These are phyloP conservation scores for Candida andamanensis DNA, from an alignment of 805 yeast species.

Conservation along the genomic window DNA sequence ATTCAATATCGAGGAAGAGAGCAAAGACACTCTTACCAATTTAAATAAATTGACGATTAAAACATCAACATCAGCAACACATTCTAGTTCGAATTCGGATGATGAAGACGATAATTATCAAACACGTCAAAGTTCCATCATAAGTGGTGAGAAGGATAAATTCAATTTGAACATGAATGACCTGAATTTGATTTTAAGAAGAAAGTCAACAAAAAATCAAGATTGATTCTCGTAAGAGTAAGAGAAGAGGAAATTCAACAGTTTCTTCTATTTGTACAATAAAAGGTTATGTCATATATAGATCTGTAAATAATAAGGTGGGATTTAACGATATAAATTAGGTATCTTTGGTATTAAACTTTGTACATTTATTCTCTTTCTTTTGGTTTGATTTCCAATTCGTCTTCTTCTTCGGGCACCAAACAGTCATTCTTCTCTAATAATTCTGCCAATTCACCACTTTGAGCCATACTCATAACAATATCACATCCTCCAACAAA, in stretches of 20 bases:
- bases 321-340: background rate
- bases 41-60: slow-evolving; percentile 14
- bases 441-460: slow-evolving; percentile 85
- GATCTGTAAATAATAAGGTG: background rate
- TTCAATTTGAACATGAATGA: slow-evolving; percentile 62
- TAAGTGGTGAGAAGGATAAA: slow-evolving; percentile 37
- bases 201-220: slow-evolving; percentile 31
- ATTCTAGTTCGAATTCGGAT: slow-evolving; percentile 13
- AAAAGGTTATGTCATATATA: too few relatives aligned
- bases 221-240: too few relatives aligned
- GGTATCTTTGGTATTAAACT: background rate
- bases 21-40: slow-evolving; percentile 19
- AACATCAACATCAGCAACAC: slow-evolving; percentile 7
- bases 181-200: slow-evolving; percentile 56
- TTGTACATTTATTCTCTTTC: slow-evolving; percentile 19
- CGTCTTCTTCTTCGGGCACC: slow-evolving; percentile 69
- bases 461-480: slow-evolving; percentile 81
- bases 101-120: slow-evolving; percentile 20
- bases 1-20: slow-evolving; percentile 18
- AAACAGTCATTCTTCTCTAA: slow-evolving; percentile 75
- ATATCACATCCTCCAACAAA: slow-evolving; percentile 98
- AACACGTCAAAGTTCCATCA: slow-evolving; percentile 35
- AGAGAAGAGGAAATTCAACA: too few relatives aligned
- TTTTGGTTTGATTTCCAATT: slow-evolving; percentile 28
- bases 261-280: too few relatives aligned